Percentiles rank a stretch among this genome's conserved stretches.
Evolutionary conservation across 2,329 filamentous ascomycete genomes (phyloP).

Genomic region (Fusarium sublunatum): DNA sequence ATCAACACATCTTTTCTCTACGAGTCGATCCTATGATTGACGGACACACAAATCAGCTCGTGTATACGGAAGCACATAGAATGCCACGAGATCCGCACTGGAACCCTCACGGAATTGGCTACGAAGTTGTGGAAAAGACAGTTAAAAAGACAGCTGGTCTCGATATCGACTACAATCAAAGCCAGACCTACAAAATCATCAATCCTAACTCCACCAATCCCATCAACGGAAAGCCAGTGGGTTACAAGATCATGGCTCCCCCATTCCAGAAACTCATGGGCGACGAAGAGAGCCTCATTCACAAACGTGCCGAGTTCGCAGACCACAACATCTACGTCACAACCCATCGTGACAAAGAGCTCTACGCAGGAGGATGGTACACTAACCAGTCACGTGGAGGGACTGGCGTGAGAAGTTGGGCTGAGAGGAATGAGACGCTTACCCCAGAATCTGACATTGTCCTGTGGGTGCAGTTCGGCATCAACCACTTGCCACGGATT

Average conservation of each 20-base stretch:
- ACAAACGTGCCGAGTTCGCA: conserved; percentile 58
- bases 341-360: conserved; percentile 60
- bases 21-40: conserved; percentile 74
- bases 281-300: conserved; percentile 56
- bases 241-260: conserved; percentile 61
- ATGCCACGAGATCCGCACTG: conserved; percentile 59
- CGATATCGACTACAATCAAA: conserved; percentile 61
- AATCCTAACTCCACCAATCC: conserved; percentile 51
- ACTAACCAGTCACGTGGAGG: conserved; percentile 60
- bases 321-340: conserved; percentile 63
- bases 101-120: conserved; percentile 72
- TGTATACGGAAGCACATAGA: conserved; percentile 53
- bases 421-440: conserved; percentile 55
- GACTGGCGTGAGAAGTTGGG: conserved; percentile 53
- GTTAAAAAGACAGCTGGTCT: conserved; percentile 55
- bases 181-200: conserved; percentile 62
- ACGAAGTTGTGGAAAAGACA: conserved; percentile 62
- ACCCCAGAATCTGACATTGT: conserved; percentile 77
- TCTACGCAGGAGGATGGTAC: conserved; percentile 63
- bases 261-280: conserved; percentile 61
- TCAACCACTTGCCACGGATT: conserved; percentile 61
- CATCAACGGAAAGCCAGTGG: conserved; percentile 56
- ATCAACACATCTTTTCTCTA: conserved; percentile 75
- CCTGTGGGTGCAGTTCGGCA: conserved; percentile 61
- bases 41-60: conserved; percentile 60